phyloP scores from a whole-genome alignment of 1,284 basidiomycete genomes.

The Amylostereum areolatum region DNA sequence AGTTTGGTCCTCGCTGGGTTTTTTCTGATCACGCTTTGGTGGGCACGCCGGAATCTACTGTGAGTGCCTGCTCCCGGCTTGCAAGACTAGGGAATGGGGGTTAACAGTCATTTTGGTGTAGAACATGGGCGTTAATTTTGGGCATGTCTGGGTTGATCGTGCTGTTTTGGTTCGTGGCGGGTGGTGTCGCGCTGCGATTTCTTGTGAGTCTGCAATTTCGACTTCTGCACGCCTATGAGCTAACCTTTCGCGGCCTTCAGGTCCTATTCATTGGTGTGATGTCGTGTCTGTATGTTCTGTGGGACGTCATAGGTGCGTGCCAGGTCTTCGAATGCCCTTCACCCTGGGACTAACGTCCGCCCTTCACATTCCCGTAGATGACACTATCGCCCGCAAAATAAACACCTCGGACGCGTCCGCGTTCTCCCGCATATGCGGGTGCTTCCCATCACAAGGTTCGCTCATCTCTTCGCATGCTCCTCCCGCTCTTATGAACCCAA shows the following conservation, averaged over 20 bases:
- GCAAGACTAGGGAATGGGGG: too few relatives aligned
- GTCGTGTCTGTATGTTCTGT: conserved; percentile 83
- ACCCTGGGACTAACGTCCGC: neutral
- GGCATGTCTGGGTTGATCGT: conserved; percentile 73
- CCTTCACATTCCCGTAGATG: conserved; percentile 63
- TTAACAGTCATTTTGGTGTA: conserved; percentile 19
- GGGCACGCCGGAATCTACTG: conserved; percentile 80
- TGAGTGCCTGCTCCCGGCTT: conserved; percentile 28
- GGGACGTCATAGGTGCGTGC: conserved; percentile 79
- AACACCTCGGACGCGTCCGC: conserved; percentile 89
- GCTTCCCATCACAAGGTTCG: conserved; percentile 64
- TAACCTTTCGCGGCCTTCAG: conserved; percentile 32
- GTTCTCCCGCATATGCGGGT: conserved; percentile 85
- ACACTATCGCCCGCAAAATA: conserved; percentile 86
- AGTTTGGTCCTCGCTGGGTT: conserved; percentile 78
- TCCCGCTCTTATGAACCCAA: conserved; percentile 1
- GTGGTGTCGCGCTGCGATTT: conserved; percentile 66
- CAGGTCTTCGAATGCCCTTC: neutral
- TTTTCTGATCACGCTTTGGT: conserved; percentile 92
- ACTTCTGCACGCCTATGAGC: conserved; percentile 9
- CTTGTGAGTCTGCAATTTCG: conserved; percentile 40
- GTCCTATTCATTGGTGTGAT: conserved; percentile 94
- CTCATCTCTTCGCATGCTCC: conserved; percentile 2
- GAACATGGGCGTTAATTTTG: conserved; percentile 69
- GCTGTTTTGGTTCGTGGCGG: conserved; percentile 81